Evolutionary conservation across 352 stramenopile genomes (phyloP), one percentile per base, ranked within the genome.

Genomic region (Blastocystis sp.): DNA sequence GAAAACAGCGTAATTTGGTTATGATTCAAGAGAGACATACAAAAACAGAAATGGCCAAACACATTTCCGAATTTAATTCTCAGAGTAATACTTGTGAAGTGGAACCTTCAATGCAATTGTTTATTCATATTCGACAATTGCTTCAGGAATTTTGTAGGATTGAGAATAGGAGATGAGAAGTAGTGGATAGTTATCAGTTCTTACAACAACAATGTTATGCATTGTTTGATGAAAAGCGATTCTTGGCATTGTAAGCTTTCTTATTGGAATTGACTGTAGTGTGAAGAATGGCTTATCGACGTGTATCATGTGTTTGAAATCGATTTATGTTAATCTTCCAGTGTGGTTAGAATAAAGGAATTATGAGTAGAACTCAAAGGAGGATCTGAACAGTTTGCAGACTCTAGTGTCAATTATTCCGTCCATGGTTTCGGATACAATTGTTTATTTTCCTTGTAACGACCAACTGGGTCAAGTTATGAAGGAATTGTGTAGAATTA

Each of bases 1-100:
- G 73, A 22, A 84, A 84, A 27, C 73, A 84, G 73, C 44, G 73
- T 19, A 84, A 84, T 64, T 17, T 84, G 9, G 9, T 84, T 11
- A 44, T 58, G 13, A 84, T 84, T 22, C 42, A 84, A 33, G 73
- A 84, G 33, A 40, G 35, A 57, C 51, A 84, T 27, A 66, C 48
- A 7, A 44, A 53, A 5, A 33, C 51, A 17, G 53, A 62, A 7
- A 22, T 84, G 19, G 30, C 33, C 22, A 27, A 56, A 9, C 17
- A 66, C 2, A 13, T 84, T n/a, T 17, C 24, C 0, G 3, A 37
- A 17, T n/a, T 42, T 24, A 66, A 54, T 58, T 42, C 54, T 19
- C 17, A 53, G n/a, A n/a, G n/a, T 33, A 6, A 57, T 40, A 15
- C 24, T 27, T 6, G 6, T 22, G 22, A 2, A 30, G 6, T 27